These are phyloP conservation scores for Arabidopsis arenosa DNA, from an alignment of 345 rosid species.

Conservation along the genomic window DNA sequence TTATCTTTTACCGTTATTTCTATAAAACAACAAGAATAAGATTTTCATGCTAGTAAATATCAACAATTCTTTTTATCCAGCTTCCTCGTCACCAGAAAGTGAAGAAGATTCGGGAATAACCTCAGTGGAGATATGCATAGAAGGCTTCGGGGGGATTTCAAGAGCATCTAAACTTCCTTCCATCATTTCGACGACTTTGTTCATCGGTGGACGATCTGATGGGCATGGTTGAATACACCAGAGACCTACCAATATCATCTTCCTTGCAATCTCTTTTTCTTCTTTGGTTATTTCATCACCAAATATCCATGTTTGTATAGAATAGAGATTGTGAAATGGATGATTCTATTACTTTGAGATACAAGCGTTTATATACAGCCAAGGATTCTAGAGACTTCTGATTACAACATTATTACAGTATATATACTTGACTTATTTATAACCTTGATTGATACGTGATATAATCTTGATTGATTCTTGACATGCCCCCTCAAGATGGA, in stretches of 20 bases:
- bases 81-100: background rate
- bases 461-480: too few relatives aligned
- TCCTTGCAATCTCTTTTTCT: background rate
- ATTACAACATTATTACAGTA: too few relatives aligned
- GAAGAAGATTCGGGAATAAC: background rate
- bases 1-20: background rate
- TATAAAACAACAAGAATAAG: background rate
- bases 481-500: too few relatives aligned
- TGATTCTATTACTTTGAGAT: too few relatives aligned
- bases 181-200: constrained; percentile 10
- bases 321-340: too few relatives aligned
- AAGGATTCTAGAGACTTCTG: too few relatives aligned
- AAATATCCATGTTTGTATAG: background rate
- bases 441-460: too few relatives aligned
- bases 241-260: background rate
- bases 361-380: too few relatives aligned
- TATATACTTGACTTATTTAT: too few relatives aligned
- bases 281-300: background rate
- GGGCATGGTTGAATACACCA: constrained; percentile 30
- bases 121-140: background rate
- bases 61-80: background rate
- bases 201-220: constrained; percentile 25
- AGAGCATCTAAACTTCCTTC: constrained; percentile 18
- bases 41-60: background rate
- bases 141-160: background rate